A percentile compares a stretch with the other conserved stretches of the same genome.
Evolutionary conservation across 345 rosid species (phyloP).

Genomic region (Isatis tinctoria): DNA sequence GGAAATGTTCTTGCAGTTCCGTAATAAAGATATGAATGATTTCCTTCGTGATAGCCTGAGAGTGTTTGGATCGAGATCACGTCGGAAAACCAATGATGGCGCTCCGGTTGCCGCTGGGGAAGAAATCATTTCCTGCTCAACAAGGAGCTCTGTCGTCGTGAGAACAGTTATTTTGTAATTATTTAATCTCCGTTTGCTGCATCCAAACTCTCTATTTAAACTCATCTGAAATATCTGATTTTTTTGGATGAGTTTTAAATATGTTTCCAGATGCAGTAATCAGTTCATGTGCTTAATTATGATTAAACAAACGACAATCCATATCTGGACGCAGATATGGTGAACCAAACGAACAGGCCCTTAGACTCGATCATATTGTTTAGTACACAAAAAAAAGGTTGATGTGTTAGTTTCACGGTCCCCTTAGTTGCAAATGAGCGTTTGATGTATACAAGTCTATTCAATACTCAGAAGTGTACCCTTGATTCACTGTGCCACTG

Average conservation of each 20-base stretch:
- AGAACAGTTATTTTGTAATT: too few species aligned
- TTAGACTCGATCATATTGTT: neutral
- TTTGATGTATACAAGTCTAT: conserved; percentile 5
- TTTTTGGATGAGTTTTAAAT: too few species aligned
- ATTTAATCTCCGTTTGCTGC: too few species aligned
- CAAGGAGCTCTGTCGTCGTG: too few species aligned
- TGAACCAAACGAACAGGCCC: too few species aligned
- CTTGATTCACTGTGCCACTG: conserved; percentile 31
- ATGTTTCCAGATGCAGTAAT: too few species aligned
- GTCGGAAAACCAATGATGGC: conserved; percentile 13
- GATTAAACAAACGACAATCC: too few species aligned
- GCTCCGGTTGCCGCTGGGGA: conserved; percentile 12
- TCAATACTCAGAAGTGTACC: neutral
- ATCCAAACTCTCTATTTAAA: too few species aligned
- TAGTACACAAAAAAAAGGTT: neutral
- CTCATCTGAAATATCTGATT: too few species aligned
- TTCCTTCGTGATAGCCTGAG: conserved; percentile 21
- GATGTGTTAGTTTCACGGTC: neutral
- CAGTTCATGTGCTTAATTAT: too few species aligned
- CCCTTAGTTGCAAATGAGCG: neutral
- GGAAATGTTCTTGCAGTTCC: conserved; percentile 8
- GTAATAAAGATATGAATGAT: neutral
- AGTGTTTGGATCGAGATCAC: conserved; percentile 13
- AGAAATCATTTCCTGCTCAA: conserved; percentile 26
- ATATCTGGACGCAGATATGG: too few species aligned